Evolutionary conservation across 805 yeast genomes (phyloP).

Genomic region (Lachancea sp.): DNA sequence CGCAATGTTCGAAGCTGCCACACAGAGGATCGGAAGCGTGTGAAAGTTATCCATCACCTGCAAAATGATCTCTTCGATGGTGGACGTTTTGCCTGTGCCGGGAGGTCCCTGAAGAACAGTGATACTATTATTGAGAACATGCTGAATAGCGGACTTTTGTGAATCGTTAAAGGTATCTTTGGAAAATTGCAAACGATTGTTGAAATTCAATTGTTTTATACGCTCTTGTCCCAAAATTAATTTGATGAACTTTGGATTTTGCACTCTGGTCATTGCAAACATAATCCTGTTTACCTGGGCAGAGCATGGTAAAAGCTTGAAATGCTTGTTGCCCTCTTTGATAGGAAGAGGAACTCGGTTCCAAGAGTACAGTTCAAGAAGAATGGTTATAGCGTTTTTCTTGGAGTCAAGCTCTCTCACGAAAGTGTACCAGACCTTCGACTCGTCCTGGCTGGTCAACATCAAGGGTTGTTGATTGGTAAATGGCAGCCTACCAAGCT

Average conservation of each 20-base stretch:
- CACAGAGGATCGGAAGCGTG: constrained; percentile 60
- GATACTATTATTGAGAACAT: constrained; percentile 44
- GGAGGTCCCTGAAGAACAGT: constrained; percentile 74
- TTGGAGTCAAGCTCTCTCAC: constrained; percentile 39
- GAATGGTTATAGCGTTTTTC: constrained; percentile 32
- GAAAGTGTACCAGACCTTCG: constrained; percentile 55
- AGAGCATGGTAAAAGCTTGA: constrained; percentile 52
- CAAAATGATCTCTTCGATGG: constrained; percentile 55
- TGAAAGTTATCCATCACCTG: constrained; percentile 50
- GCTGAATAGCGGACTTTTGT: constrained; percentile 49
- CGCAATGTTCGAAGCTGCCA: constrained; percentile 71
- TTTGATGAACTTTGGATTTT: constrained; percentile 44
- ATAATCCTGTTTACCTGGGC: constrained; percentile 57
- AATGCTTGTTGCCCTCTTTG: constrained; percentile 29
- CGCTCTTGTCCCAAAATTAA: constrained; percentile 51
- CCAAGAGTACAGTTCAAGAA: constrained; percentile 54
- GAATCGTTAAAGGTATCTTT: constrained; percentile 50
- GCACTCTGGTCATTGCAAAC: constrained; percentile 57
- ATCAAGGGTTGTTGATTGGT: constrained; percentile 52
- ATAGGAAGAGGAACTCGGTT: constrained; percentile 46
- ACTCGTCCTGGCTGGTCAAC: constrained; percentile 42
- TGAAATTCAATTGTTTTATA: constrained; percentile 50
- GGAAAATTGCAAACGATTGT: constrained; percentile 45
- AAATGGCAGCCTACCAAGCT: constrained; percentile 54
- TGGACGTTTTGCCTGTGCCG: constrained; percentile 75